These are phyloP conservation scores for Stephanocyclus meneghinianus DNA, from an alignment of 352 stramenopile genomes.

Conservation along the genomic window DNA sequence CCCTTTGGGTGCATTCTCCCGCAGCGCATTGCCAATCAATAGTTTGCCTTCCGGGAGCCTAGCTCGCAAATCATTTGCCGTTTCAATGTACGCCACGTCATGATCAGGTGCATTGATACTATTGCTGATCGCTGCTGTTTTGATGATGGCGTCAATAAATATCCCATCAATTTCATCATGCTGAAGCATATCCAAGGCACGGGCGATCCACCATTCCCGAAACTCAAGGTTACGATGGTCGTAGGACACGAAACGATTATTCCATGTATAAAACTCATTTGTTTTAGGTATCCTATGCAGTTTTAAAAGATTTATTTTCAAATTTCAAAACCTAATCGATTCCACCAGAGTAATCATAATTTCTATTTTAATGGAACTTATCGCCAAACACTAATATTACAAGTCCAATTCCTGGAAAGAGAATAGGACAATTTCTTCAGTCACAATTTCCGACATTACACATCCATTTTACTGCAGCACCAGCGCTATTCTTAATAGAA, in stretches of 20 bases:
- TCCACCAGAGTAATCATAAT: too few species aligned
- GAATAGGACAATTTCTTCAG: not conserved
- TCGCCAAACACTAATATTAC: too few species aligned
- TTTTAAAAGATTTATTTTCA: too few species aligned
- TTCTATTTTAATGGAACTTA: too few species aligned
- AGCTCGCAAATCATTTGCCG: constrained; percentile 28
- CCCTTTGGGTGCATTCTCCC: not conserved
- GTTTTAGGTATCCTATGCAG: too few species aligned
- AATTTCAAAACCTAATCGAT: too few species aligned
- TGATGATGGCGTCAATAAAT: constrained; percentile 42
- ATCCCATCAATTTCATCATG: constrained; percentile 44
- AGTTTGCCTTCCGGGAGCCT: constrained; percentile 35
- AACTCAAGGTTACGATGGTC: constrained; percentile 41
- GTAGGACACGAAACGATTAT: constrained; percentile 26
- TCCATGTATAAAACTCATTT: constrained; percentile 19
- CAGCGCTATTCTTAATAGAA: constrained; percentile 1
- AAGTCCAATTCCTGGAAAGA: too few species aligned
- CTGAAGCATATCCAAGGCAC: constrained; percentile 31
- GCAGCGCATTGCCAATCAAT: constrained; percentile 39
- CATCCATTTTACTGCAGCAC: constrained; percentile 2
- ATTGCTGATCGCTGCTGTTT: not conserved
- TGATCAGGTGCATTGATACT: not conserved
- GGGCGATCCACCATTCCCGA: constrained; percentile 45
- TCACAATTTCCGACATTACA: constrained; percentile 4
- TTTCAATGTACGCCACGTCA: constrained; percentile 19